These are phyloP conservation scores for Zygotorulaspora sp. DNA, from an alignment of 805 yeast species.

Conservation along the genomic window DNA sequence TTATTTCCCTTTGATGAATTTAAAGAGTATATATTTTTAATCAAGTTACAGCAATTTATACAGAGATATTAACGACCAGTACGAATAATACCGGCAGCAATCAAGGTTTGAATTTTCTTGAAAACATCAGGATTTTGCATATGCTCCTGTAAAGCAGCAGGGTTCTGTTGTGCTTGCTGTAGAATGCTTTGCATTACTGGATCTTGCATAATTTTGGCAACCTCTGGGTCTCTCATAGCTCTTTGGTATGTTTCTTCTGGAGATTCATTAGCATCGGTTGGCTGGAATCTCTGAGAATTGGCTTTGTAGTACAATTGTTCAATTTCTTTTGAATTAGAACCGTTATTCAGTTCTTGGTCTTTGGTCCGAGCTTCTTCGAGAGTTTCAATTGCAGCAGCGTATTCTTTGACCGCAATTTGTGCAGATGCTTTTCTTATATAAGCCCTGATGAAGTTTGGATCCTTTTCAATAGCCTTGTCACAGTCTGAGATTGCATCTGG, in stretches of 20 bases:
- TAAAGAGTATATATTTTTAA: too few relatives aligned
- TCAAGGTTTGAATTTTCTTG: constrained; percentile 79
- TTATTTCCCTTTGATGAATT: too few relatives aligned
- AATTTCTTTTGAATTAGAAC: constrained; percentile 66
- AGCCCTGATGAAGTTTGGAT: constrained; percentile 88
- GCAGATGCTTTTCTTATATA: constrained; percentile 96
- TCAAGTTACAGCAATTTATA: too few relatives aligned
- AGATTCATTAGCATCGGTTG: constrained; percentile 76
- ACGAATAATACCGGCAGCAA: constrained; percentile 96
- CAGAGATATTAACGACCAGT: constrained; percentile 53
- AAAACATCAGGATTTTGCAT: constrained; percentile 93
- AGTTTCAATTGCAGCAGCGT: constrained; percentile 74
- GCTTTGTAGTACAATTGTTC: constrained; percentile 80
- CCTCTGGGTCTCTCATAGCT: constrained; percentile 90
- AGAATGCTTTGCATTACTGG: constrained; percentile 95
- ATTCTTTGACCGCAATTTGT: constrained; percentile 85
- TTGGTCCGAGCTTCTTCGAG: constrained; percentile 70
- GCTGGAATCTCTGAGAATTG: constrained; percentile 68
- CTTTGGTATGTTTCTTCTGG: constrained; percentile 92
- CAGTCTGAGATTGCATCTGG: constrained; percentile 95
- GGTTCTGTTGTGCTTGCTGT: constrained; percentile 89
- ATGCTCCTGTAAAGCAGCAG: constrained; percentile 95
- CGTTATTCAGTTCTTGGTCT: constrained; percentile 60
- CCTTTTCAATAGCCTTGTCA: constrained; percentile 80
- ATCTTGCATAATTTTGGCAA: constrained; percentile 80